Percentiles rank a stretch among this genome's conserved stretches.
Evolutionary conservation across 2,329 filamentous ascomycete genomes (phyloP).

Genomic region (Camptophora hylomeconis): DNA sequence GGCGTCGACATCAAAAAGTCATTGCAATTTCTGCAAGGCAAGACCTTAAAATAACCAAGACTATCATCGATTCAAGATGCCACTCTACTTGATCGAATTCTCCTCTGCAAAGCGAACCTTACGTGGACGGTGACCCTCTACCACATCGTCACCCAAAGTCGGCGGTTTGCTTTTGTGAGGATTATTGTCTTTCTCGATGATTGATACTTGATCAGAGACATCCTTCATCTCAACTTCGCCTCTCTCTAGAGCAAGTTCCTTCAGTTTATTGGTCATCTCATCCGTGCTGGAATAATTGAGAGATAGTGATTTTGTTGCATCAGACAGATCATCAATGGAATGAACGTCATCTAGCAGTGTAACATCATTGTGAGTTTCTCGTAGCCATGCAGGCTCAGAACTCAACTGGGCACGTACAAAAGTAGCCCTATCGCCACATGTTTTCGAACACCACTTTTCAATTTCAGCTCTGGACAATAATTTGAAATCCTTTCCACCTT

Average conservation of each 20-base stretch:
- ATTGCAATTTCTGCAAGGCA: too few species aligned
- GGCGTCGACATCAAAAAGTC: too few species aligned
- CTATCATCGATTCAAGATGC: too few species aligned
- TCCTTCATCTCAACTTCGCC: conserved; percentile 17
- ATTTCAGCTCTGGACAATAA: conserved; percentile 61
- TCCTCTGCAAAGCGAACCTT: conserved; percentile 10
- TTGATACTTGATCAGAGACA: conserved; percentile 1
- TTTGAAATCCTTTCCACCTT: conserved; percentile 43
- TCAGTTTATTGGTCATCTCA: conserved; percentile 24
- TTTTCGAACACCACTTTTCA: conserved; percentile 75
- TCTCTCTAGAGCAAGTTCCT: conserved; percentile 41
- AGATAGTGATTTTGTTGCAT: conserved; percentile 11
- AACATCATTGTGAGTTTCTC: conserved; percentile 48
- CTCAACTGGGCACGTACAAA: conserved; percentile 82
- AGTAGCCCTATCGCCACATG: conserved; percentile 65
- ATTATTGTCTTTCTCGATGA: conserved; percentile 5
- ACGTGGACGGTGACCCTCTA: conserved; percentile 12
- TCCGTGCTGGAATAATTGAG: conserved; percentile 17
- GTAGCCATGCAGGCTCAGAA: conserved; percentile 75
- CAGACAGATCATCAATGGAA: conserved; percentile 24
- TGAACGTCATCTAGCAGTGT: conserved; percentile 52
- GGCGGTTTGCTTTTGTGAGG: conserved; percentile 1
- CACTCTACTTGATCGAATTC: too few species aligned
- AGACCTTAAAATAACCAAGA: too few species aligned
- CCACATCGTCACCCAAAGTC: neutral